Evolutionary conservation across 192 early-diverging fungal genomes (phyloP), one percentile per base, ranked within the genome.

Genomic region (Funneliformis mosseae): DNA sequence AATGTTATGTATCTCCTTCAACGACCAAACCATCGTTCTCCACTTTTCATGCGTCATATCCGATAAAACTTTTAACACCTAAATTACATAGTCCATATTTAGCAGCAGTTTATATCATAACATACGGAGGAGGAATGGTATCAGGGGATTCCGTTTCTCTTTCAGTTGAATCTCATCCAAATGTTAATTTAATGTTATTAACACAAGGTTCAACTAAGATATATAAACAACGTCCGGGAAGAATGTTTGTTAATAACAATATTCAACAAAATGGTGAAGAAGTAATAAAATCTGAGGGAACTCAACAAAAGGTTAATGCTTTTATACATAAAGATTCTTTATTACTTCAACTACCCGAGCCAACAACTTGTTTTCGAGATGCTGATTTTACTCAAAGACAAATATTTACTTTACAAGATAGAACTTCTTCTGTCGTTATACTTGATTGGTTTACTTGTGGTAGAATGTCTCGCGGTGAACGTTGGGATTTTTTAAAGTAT

Each of bases 371-470:
- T 77, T 96, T 96, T 67, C 76, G 85, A 21, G 88, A 84, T 38
- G 87, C 94, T 0, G 75, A 84, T 27, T 97, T 92, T 70, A 85
- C 80, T 68, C 92, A 93, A 82, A 74, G 84, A 33, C 95, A 97
- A 80, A 48, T 28, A 7, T 84, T 95, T 21, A 67, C 69, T 11
- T 38, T 81, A 25, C 75, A 81, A 14, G 77, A 87, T 27, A 59
- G 41, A 3, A 81, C 81, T n/a, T 86, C 89, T 0, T 92, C 91
- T 33, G 70, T 95, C 10, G 85, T 96, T 1, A 76, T 96, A 9
- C 83, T 97, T 41, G 96, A 97, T 77, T 97, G 96, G 95, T 91
- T 95, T 78, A 95, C 93, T 0, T 91, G 91, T 60, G 96, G 96
- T 8, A 77, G 96, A 63, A 84, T 87, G 79, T 89, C 88, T 12